phyloP scores from a whole-genome alignment of 2,329 filamentous ascomycete species.

The Hypoxylon sp. region DNA sequence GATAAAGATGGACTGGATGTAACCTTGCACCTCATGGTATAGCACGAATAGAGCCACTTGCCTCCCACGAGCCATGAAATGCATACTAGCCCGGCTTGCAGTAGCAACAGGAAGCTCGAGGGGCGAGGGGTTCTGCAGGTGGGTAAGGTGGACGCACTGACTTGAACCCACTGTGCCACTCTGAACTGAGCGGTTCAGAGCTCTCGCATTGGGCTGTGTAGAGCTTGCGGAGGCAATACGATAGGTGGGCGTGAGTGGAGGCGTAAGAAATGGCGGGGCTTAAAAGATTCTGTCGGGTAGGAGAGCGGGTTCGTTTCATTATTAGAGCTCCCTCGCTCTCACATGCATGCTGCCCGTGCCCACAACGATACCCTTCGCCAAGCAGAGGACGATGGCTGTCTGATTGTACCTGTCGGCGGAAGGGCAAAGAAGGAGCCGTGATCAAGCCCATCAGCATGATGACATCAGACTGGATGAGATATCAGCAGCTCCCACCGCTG shows the following conservation, averaged over 20 bases:
- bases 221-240: slow-evolving; percentile 41
- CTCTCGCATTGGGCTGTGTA: slow-evolving; percentile 43
- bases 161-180: slow-evolving; percentile 27
- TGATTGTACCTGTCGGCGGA: slow-evolving; percentile 35
- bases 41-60: slow-evolving; percentile 28
- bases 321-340: slow-evolving; percentile 32
- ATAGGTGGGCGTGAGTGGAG: slow-evolving; percentile 42
- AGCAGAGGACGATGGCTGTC: slow-evolving; percentile 23
- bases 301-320: slow-evolving; percentile 36
- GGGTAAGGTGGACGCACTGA: slow-evolving; percentile 47
- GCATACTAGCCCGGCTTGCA: slow-evolving; percentile 32
- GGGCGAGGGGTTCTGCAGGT: slow-evolving; percentile 48
- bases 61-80: slow-evolving; percentile 39
- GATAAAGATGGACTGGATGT: slow-evolving; percentile 34
- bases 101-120: slow-evolving; percentile 44
- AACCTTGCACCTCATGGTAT: slow-evolving; percentile 36
- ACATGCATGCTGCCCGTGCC: slow-evolving; percentile 36
- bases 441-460: slow-evolving; percentile 40
- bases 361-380: slow-evolving; percentile 16
- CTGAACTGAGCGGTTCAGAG: slow-evolving; percentile 30
- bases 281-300: slow-evolving; percentile 41
- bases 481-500: slow-evolving; percentile 35
- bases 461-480: slow-evolving; percentile 43
- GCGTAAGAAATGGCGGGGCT: slow-evolving; percentile 44
- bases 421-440: slow-evolving; percentile 33